phyloP scores from a whole-genome alignment of 345 rosid species.

The Murraya koenigii region DNA sequence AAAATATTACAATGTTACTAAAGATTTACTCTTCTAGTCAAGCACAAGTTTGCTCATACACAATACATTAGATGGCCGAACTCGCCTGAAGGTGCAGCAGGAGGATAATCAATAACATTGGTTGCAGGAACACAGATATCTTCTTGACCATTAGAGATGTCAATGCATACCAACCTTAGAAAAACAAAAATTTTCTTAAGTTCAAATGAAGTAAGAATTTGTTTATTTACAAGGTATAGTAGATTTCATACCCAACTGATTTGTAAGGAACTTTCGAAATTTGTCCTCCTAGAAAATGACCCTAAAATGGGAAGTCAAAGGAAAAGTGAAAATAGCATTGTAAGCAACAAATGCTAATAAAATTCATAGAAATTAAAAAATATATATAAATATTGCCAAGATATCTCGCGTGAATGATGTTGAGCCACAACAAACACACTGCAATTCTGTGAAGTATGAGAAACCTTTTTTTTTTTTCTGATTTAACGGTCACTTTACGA shows the following conservation, averaged over 20 bases:
- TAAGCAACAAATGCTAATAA: slow-evolving; percentile 11
- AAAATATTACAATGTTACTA: not conserved
- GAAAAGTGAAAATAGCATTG: not conserved
- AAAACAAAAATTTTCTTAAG: slow-evolving; percentile 3
- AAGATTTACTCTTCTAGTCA: not conserved
- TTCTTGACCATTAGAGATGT: slow-evolving; percentile 54
- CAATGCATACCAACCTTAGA: slow-evolving; percentile 52
- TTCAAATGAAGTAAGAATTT: slow-evolving; percentile 10
- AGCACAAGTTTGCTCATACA: not conserved
- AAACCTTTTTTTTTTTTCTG: not conserved
- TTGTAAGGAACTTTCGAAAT: not conserved
- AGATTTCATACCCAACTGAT: slow-evolving; percentile 31
- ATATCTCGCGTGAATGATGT: not conserved
- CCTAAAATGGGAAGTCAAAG: slow-evolving; percentile 27
- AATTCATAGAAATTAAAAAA: not conserved
- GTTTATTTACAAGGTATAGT: not conserved
- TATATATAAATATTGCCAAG: not conserved
- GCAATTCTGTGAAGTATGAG: not conserved
- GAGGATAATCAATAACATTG: slow-evolving; percentile 48
- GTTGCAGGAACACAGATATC: slow-evolving; percentile 50
- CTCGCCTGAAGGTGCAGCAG: slow-evolving; percentile 57
- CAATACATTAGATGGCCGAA: slow-evolving; percentile 8
- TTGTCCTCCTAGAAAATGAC: slow-evolving; percentile 16
- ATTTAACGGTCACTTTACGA: not conserved
- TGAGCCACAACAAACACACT: not conserved